Conservation (phyloP, 164 flowering plant species). For the Aristolochia californica region DNA sequence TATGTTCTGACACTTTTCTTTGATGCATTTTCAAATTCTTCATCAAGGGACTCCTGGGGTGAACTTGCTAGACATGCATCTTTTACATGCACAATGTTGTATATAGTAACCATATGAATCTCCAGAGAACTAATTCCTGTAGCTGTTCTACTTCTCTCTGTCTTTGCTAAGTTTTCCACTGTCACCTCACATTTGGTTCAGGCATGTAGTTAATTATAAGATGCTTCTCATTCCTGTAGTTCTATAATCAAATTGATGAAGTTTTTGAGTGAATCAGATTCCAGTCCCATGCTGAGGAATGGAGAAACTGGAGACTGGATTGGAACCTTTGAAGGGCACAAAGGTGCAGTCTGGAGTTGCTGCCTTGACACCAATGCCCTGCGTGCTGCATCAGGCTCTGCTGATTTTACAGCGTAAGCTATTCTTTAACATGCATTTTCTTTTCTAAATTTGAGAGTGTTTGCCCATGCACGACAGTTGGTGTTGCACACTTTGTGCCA, state of each 20-base stretch:
- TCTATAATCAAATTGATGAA: neutral
- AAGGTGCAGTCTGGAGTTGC: conserved; percentile 99
- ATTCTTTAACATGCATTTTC: neutral
- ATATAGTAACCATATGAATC: too few species aligned
- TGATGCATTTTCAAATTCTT: too few species aligned
- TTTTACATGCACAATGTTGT: too few species aligned
- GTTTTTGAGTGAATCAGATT: conserved; percentile 34
- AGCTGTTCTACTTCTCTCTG: too few species aligned
- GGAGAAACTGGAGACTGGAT: conserved; percentile 99
- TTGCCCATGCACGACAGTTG: too few species aligned
- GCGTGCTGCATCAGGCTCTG: conserved; percentile 94
- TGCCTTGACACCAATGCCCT: conserved; percentile 83
- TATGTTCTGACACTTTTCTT: too few species aligned
- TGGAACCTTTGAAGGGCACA: conserved; percentile 98
- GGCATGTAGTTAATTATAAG: neutral
- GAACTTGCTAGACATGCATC: too few species aligned
- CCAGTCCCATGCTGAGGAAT: conserved; percentile 94
- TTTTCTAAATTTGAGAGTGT: neutral
- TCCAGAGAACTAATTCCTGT: too few species aligned
- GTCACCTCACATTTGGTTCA: neutral
- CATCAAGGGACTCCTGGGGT: too few species aligned
- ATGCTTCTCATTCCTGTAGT: neutral
- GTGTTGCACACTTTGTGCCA: too few species aligned
- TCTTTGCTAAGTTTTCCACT: neutral
- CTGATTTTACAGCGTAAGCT: conserved; percentile 90